These are phyloP conservation scores for Tulasnella sp. DNA, from an alignment of 768 basidiomycete genomes.

Conservation along the genomic window DNA sequence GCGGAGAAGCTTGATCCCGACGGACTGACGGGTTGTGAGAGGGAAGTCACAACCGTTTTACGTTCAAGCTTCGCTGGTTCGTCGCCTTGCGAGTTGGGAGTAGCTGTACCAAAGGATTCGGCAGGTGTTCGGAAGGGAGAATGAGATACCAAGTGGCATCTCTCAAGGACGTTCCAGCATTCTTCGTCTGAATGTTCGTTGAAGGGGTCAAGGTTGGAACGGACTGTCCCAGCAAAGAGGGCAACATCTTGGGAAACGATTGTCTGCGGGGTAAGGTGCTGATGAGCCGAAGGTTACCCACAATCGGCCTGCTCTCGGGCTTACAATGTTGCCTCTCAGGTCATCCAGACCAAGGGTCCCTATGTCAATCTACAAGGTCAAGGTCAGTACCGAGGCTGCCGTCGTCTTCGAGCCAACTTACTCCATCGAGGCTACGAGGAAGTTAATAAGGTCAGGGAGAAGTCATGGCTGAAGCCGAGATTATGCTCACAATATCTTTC, in stretches of 20 bases:
- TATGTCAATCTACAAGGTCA: slow-evolving; percentile 48
- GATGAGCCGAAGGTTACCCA: background rate
- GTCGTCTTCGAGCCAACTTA: background rate
- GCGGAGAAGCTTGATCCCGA: slow-evolving; percentile 59
- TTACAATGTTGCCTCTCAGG: slow-evolving; percentile 57
- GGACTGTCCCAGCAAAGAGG: slow-evolving; percentile 74
- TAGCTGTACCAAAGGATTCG: slow-evolving; percentile 33
- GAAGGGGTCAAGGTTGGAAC: slow-evolving; percentile 40
- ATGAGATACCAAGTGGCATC: slow-evolving; percentile 33
- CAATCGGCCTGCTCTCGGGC: slow-evolving; percentile 25
- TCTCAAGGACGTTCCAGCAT: slow-evolving; percentile 71
- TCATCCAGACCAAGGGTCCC: slow-evolving; percentile 64
- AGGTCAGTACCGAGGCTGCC: background rate
- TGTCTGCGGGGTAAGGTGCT: slow-evolving; percentile 31
- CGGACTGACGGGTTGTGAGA: slow-evolving; percentile 60
- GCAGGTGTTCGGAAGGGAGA: slow-evolving; percentile 34
- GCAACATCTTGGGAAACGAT: slow-evolving; percentile 42
- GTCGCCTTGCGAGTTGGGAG: background rate
- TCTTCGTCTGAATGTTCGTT: slow-evolving; percentile 72
- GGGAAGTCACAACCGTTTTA: slow-evolving; percentile 33
- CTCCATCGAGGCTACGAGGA: slow-evolving; percentile 52
- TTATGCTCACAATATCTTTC: slow-evolving; percentile 52
- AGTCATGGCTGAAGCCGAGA: background rate
- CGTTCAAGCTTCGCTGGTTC: background rate
- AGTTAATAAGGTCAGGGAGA: background rate